phyloP scores from a whole-genome alignment of 2,329 filamentous ascomycete genomes.

The Lojkania enalia region DNA sequence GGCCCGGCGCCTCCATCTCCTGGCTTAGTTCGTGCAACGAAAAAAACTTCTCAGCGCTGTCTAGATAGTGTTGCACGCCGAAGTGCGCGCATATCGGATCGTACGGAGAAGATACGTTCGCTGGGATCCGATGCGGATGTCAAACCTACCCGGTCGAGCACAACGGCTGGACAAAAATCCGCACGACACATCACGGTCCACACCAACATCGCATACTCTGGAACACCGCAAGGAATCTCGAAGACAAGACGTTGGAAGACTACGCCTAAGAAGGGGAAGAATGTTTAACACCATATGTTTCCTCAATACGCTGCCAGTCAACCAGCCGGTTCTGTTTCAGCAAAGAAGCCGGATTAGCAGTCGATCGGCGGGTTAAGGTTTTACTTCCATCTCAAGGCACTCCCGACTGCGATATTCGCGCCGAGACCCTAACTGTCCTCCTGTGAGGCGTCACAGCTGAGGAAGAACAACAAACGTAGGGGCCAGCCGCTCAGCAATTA shows the following conservation, averaged over 20 bases:
- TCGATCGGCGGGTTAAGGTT: too few relatives aligned
- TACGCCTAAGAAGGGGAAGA: slow-evolving; percentile 4
- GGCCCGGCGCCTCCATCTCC: slow-evolving; percentile 1
- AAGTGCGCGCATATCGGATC: slow-evolving; percentile 5
- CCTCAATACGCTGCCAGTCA: too few relatives aligned
- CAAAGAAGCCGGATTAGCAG: too few relatives aligned
- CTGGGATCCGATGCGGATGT: slow-evolving; percentile 3
- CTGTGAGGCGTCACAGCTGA: too few relatives aligned
- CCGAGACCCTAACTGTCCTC: too few relatives aligned
- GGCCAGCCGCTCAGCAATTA: background rate
- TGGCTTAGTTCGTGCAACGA: too few relatives aligned
- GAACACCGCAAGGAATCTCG: slow-evolving; percentile 6
- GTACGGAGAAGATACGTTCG: slow-evolving; percentile 3
- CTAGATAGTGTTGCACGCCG: slow-evolving; percentile 1
- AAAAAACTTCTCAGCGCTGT: slow-evolving; percentile 1
- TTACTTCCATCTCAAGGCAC: too few relatives aligned
- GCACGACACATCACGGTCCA: slow-evolving; percentile 4
- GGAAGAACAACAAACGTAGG: too few relatives aligned
- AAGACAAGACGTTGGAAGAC: slow-evolving; percentile 5
- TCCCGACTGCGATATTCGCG: too few relatives aligned
- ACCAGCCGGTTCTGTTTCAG: too few relatives aligned
- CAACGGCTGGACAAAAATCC: slow-evolving; percentile 4
- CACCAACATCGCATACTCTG: slow-evolving; percentile 3
- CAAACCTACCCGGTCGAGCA: slow-evolving; percentile 5
- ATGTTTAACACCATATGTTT: slow-evolving; percentile 7